Conservation (phyloP, 1,139 yeast species). For the Geotrichum carabidarum region DNA sequence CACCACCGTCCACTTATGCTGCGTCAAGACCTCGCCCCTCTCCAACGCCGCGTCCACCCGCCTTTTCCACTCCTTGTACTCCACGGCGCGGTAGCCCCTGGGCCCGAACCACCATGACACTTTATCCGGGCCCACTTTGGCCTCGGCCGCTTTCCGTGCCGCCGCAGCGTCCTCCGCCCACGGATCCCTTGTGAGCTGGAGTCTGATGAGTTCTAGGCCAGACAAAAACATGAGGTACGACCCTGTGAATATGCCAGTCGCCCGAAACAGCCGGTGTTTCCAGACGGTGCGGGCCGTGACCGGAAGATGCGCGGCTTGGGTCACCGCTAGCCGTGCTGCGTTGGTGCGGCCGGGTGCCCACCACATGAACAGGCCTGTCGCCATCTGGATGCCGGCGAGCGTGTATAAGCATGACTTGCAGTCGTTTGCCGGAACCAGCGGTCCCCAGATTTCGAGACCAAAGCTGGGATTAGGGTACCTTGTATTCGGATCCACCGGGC, state of each 20-base stretch:
- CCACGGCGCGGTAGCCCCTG: conserved; percentile 29
- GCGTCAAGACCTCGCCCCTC: not conserved
- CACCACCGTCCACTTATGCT: conserved; percentile 3
- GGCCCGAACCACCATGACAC: conserved; percentile 36
- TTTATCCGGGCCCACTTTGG: not conserved
- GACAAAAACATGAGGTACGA: conserved; percentile 29
- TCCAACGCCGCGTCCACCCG: conserved; percentile 26
- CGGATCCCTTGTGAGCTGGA: conserved; percentile 33
- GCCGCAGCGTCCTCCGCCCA: conserved; percentile 35
- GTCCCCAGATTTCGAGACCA: conserved; percentile 36
- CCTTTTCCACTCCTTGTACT: conserved; percentile 31
- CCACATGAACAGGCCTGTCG: conserved; percentile 31
- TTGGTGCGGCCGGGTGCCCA: conserved; percentile 26
- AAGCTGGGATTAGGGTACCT: conserved; percentile 31
- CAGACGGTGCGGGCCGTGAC: not conserved
- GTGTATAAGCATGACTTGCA: conserved; percentile 32
- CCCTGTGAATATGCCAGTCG: conserved; percentile 29
- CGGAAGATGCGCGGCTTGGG: conserved; percentile 23
- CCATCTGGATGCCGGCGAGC: conserved; percentile 29
- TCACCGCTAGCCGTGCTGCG: not conserved
- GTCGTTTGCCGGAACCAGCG: conserved; percentile 37
- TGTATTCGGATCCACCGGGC: conserved; percentile 11
- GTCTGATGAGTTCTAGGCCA: conserved; percentile 30
- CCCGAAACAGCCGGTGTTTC: conserved; percentile 16
- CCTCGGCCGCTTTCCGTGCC: conserved; percentile 26